phyloP scores from a whole-genome alignment of 2,329 filamentous ascomycete genomes.

The Hirsutella rhossiliensis region DNA sequence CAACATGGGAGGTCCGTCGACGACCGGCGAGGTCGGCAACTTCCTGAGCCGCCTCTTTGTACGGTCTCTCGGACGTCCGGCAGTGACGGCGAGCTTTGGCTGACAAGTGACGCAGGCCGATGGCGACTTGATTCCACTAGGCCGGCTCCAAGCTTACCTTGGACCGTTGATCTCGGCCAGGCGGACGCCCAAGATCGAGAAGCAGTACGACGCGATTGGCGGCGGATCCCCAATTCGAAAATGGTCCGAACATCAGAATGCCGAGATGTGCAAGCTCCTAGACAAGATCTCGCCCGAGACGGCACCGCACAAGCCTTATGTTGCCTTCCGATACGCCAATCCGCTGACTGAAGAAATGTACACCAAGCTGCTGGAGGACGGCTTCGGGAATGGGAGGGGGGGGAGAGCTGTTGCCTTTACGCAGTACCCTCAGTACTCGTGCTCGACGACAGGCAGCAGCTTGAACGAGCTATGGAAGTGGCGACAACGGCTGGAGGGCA shows the following conservation, averaged over 20 bases:
- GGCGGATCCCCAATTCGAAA: constrained; percentile 96
- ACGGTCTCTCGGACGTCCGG: constrained; percentile 22
- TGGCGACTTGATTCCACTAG: constrained; percentile 89
- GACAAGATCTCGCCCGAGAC: constrained; percentile 86
- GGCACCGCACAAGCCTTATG: constrained; percentile 93
- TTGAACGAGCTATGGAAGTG: constrained; percentile 98
- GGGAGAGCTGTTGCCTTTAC: constrained; percentile 93
- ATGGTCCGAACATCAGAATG: constrained; percentile 91
- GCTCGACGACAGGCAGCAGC: constrained; percentile 91
- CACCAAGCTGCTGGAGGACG: constrained; percentile 66
- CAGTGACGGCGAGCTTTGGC: not conserved
- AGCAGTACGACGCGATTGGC: constrained; percentile 91
- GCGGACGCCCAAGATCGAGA: constrained; percentile 89
- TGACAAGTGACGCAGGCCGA: constrained; percentile 50
- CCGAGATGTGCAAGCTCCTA: constrained; percentile 94
- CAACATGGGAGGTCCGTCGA: constrained; percentile 96
- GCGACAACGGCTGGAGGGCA: constrained; percentile 78
- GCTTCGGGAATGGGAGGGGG: constrained; percentile 81
- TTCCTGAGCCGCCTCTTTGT: constrained; percentile 91
- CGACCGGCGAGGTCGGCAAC: constrained; percentile 73
- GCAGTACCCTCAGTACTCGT: constrained; percentile 97
- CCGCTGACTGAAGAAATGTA: constrained; percentile 95
- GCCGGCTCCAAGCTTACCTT: constrained; percentile 79
- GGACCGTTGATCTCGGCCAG: constrained; percentile 77
- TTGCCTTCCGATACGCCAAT: constrained; percentile 90